Evolutionary conservation across 1,284 basidiomycete species (phyloP), one percentile per base, ranked within the genome.

Genomic region (Heterobasidion parviporum): DNA sequence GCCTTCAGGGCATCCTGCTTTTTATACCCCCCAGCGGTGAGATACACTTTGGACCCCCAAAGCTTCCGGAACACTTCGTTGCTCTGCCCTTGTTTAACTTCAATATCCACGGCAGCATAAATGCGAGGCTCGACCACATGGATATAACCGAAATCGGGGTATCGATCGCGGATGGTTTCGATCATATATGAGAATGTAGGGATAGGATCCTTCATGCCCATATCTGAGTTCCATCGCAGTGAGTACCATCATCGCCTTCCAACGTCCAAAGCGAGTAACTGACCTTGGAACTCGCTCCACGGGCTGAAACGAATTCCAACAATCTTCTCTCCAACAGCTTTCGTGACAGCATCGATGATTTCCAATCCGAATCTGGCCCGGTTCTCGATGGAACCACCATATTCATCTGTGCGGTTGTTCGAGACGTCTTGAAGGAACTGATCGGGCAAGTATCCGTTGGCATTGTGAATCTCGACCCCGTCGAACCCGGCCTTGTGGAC

Each of bases 321-420:
- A 20, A 68, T 61, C n/a, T 62, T 59, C 20, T 57, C 55, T 1
- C 68, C 68, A 8, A 70, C 62, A 9, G 61, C 64, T 7, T 60
- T 54, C 6, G 60, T 62, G 10, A 69, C 64, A 14, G 55, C 55
- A 8, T 74, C 70, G 33, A 77, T 63, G 20, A 77, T 71, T 61
- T 73, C 72, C 60, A 81, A 66, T 1, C 71, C 62, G 57, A 85
- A 83, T n/a, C 77, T 67, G 2, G 69, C 62, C n/a, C 83, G 70
- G 64, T 83, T 83, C 67, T 81, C 78, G 32, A 81, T 57, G 3
- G 72, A 72, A 2, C 81, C 82, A 8, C 82, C 82, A 64, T 82
- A 87, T 45, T 73, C 68, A 66, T 87, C 83, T 12, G 76, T 79
- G 33, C 26, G 26, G 6, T 26, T 26, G 26, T 26, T 26, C 6